Conservation (phyloP, 352 stramenopile species). For the Globisporangium spinosum region DNA sequence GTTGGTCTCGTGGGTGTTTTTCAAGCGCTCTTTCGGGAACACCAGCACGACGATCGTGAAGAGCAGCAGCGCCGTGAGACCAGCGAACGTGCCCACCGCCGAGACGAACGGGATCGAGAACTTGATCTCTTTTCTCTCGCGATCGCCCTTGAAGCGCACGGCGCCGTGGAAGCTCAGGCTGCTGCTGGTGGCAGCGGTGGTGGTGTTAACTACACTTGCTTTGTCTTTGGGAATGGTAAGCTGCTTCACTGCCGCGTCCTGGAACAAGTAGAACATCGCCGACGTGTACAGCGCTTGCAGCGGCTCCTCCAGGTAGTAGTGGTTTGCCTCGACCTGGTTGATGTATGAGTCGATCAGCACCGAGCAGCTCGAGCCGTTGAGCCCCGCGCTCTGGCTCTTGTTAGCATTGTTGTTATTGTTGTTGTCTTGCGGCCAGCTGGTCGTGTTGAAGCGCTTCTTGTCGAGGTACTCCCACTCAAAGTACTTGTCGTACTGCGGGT, state of each 20-base stretch:
- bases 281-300: slow-evolving; percentile 47
- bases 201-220: background rate
- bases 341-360: slow-evolving; percentile 16
- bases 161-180: background rate
- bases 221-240: background rate
- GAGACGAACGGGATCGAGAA: background rate
- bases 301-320: slow-evolving; percentile 40
- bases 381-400: background rate
- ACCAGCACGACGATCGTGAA: background rate
- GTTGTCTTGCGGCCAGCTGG: background rate
- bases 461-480: background rate
- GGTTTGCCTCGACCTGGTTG: slow-evolving; percentile 35
- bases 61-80: background rate
- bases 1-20: background rate
- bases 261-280: slow-evolving; percentile 48
- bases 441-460: background rate
- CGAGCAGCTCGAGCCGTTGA: background rate
- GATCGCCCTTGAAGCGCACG: background rate
- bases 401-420: background rate
- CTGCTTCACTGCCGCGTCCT: slow-evolving; percentile 19
- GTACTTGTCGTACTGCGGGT: background rate
- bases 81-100: background rate
- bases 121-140: background rate
- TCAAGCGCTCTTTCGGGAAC: background rate
- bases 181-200: background rate